Percentiles rank a stretch among this genome's conserved stretches.
Conservation (phyloP, 23 red algal species). For the Chondrus crispus region DNA sequence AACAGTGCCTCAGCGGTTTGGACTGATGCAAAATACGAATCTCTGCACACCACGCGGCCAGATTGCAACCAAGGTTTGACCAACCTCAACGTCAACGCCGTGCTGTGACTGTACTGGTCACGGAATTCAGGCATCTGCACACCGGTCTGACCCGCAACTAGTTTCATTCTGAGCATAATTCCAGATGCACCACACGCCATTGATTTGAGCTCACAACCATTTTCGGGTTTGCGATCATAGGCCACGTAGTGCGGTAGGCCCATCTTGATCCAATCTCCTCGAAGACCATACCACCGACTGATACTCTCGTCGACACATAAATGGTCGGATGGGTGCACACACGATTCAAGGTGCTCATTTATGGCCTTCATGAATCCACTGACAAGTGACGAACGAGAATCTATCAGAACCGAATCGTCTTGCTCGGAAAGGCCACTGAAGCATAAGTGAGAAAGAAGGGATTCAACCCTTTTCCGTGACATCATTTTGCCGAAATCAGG, state of each 20-base stretch:
- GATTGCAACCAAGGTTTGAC: not conserved
- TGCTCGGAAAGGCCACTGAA: not conserved
- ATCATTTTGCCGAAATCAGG: not conserved
- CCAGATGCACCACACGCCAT: not conserved
- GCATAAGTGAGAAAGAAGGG: not conserved
- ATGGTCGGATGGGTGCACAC: not conserved
- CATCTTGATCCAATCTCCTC: constrained; percentile 14
- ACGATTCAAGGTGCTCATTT: not conserved
- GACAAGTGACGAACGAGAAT: not conserved
- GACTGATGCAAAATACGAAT: constrained; percentile 33
- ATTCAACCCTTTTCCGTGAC: constrained; percentile 16
- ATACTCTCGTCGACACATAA: constrained; percentile 29
- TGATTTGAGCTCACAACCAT: constrained; percentile 27
- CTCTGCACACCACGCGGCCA: not conserved
- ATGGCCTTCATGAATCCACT: constrained; percentile 4
- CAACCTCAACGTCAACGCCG: not conserved
- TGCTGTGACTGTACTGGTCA: not conserved
- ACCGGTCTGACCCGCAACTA: not conserved
- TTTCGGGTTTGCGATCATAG: constrained; percentile 43
- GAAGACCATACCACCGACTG: constrained; percentile 26
- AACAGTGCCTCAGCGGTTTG: not conserved
- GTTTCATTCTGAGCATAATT: constrained; percentile 7
- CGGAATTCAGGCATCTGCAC: not conserved
- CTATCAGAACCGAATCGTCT: not conserved
- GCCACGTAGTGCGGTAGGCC: constrained; percentile 15